These are phyloP conservation scores for Suhomyces xylopsoci DNA, from an alignment of 805 yeast genomes.

Conservation along the genomic window DNA sequence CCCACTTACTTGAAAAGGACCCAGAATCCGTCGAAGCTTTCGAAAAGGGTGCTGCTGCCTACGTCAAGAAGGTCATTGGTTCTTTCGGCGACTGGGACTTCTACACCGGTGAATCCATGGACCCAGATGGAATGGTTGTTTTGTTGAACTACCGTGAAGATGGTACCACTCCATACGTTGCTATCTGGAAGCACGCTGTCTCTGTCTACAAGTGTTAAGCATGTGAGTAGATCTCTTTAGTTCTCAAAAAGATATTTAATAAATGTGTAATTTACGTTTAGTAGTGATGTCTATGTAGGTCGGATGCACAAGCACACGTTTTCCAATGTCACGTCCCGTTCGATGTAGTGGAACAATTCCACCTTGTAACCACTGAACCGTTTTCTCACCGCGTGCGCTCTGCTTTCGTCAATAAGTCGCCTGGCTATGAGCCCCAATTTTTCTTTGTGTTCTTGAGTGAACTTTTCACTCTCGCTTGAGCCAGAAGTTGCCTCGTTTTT, in stretches of 20 bases:
- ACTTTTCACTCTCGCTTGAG: constrained; percentile 4
- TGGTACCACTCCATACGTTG: constrained; percentile 96
- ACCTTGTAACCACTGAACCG: constrained; percentile 38
- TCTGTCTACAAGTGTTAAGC: constrained; percentile 59
- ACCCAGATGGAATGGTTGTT: constrained; percentile 98
- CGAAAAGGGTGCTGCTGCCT: constrained; percentile 96
- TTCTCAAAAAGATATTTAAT: constrained; percentile 4
- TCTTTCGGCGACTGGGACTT: constrained; percentile 99
- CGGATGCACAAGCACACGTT: constrained; percentile 50
- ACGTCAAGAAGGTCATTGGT: constrained; percentile 93
- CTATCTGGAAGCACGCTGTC: constrained; percentile 99
- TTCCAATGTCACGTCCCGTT: constrained; percentile 59
- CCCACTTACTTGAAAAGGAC: constrained; percentile 78
- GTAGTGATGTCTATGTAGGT: not conserved
- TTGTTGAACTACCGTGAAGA: constrained; percentile 99
- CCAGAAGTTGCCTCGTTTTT: constrained; percentile 21
- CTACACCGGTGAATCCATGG: constrained; percentile 99
- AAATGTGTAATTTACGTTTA: constrained; percentile 1
- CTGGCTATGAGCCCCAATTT: constrained; percentile 65
- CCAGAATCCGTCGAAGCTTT: constrained; percentile 86
- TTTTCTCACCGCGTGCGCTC: constrained; percentile 47
- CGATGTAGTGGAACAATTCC: constrained; percentile 58
- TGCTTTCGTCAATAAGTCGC: constrained; percentile 69
- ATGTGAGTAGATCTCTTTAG: constrained; percentile 1
- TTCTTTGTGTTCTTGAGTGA: constrained; percentile 48